These are phyloP conservation scores for Colletotrichum cordylinicola DNA, from an alignment of 2,329 filamentous ascomycete species.

Conservation along the genomic window DNA sequence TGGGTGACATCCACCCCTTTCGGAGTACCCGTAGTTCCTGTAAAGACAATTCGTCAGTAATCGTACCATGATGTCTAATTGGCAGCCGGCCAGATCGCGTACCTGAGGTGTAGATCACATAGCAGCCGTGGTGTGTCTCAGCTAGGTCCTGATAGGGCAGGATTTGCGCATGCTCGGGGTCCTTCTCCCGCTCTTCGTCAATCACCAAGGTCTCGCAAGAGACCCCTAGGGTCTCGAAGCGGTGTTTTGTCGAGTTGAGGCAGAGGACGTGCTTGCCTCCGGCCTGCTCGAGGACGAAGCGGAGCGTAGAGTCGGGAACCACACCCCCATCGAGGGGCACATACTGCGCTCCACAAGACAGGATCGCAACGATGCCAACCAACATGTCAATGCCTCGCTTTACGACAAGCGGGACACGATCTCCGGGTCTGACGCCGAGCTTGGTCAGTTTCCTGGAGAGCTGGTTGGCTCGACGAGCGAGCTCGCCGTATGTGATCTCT, in stretches of 20 bases:
- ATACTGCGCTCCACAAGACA: slow-evolving; percentile 64
- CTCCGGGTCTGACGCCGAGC: slow-evolving; percentile 44
- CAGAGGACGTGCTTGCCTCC: slow-evolving; percentile 51
- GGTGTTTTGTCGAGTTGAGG: slow-evolving; percentile 31
- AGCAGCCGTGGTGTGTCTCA: slow-evolving; percentile 44
- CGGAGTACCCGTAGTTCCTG: slow-evolving; percentile 57
- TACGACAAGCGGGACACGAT: slow-evolving; percentile 58
- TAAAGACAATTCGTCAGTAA: neutral
- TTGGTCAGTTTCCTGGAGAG: slow-evolving; percentile 44
- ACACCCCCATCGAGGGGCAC: slow-evolving; percentile 63
- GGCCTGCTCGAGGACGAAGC: slow-evolving; percentile 54
- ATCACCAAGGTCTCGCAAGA: neutral
- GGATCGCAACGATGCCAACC: slow-evolving; percentile 60
- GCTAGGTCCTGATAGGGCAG: slow-evolving; percentile 29
- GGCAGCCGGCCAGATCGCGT: neutral
- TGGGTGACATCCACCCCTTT: slow-evolving; percentile 66
- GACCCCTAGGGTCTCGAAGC: neutral
- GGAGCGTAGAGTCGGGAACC: slow-evolving; percentile 53
- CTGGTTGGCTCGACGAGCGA: slow-evolving; percentile 45
- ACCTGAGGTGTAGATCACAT: slow-evolving; percentile 62
- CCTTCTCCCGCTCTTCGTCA: slow-evolving; percentile 4
- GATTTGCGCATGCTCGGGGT: neutral
- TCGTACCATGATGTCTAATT: neutral
- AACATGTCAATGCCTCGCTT: slow-evolving; percentile 62
- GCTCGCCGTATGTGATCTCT: slow-evolving; percentile 48